These are phyloP conservation scores for Chlorella ohadii DNA, from an alignment of 139 green algal genomes.

Conservation along the genomic window DNA sequence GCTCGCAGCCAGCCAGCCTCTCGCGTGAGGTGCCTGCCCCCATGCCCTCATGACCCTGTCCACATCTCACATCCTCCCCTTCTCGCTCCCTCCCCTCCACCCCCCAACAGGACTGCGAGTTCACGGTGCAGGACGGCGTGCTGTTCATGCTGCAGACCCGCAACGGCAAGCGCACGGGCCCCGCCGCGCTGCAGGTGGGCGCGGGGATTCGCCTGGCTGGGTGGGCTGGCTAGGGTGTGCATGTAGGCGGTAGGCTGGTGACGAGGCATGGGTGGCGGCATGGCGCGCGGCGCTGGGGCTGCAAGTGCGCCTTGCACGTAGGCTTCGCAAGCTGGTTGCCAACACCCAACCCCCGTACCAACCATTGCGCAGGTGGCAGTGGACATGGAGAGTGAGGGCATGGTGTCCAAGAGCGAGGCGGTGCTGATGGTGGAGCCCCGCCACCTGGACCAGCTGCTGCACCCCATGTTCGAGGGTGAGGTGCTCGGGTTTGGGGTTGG, in stretches of 20 bases:
- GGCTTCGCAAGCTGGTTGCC: no score
- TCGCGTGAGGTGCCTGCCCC: no score
- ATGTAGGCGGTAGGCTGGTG: no score
- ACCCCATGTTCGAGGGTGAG: slow-evolving; percentile 80
- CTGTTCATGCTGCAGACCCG: slow-evolving; percentile 93
- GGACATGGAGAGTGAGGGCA: slow-evolving; percentile 77
- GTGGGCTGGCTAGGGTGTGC: no score
- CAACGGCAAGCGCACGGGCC: slow-evolving; percentile 89
- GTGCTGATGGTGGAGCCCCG: slow-evolving; percentile 86
- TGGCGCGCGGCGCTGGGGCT: no score
- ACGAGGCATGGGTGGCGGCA: no score
- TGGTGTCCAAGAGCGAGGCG: slow-evolving; percentile 59
- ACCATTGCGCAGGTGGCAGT: slow-evolving; percentile 77
- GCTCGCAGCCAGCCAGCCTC: no score
- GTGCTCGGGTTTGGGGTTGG: no score
- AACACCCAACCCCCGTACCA: no score
- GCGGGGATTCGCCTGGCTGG: no score
- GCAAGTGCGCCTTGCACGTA: no score
- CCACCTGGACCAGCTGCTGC: slow-evolving; percentile 92
- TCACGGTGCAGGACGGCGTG: slow-evolving; percentile 86
- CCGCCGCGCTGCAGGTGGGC: slow-evolving; percentile 66
- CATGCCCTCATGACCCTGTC: background rate
- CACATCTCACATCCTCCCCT: background rate
- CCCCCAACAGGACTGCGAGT: slow-evolving; percentile 83
- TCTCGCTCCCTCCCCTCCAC: background rate